Base-by-base conservation (phyloP, 2,329 filamentous ascomycete species). In the Aureobasidium sp. region DNA sequence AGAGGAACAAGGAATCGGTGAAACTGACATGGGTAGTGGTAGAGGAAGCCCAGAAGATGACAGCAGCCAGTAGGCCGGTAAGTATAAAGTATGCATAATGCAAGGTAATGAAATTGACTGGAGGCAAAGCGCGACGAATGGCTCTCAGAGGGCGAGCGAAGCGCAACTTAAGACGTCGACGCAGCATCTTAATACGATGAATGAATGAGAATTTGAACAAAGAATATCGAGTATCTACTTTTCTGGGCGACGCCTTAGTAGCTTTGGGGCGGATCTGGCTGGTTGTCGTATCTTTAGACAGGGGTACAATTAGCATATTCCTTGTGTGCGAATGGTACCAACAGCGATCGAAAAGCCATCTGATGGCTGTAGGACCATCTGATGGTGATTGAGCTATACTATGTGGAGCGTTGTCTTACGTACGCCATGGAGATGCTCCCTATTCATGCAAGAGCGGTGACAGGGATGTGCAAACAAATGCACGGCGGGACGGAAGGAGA, bases 1-100 rank as follows among this genome's bases (percentile, higher is more conserved):
- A 81, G 57, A 89, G 72, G 69, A 89, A 90, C 16, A 90, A 71
- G n/a, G 82, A 79, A 68, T 90, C 86, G 41, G 79, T 79, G 71
- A 85, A 90, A 49, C 74, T 73, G 54, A 89, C 76, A 58, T 74
- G 71, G 21, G 72, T 68, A 0, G 83, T 81, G 1, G 76, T 77
- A 0, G 82, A 83, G 0, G 80, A 77, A 9, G 76, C 79, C 79
- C 81, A 89, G 68, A 89, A 85, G 57, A 89, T 79, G 62, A 82
- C 65, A 14, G 85, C 85, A 57, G 77, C 78, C 25, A 86, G 34
- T 6, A 88, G 69, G 57, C 77, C 79, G 7, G 80, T 80, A 11
- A 74, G 63, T 63, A 87, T 77, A 70, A 89, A 89, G 73, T 89
- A 89, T 55, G 78, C 70, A 73, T 88, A 88, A 69, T 89, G 87